Evolutionary conservation across 2,329 filamentous ascomycete genomes (phyloP), one percentile per base, ranked within the genome.

Genomic region (Diatrype stigma): DNA sequence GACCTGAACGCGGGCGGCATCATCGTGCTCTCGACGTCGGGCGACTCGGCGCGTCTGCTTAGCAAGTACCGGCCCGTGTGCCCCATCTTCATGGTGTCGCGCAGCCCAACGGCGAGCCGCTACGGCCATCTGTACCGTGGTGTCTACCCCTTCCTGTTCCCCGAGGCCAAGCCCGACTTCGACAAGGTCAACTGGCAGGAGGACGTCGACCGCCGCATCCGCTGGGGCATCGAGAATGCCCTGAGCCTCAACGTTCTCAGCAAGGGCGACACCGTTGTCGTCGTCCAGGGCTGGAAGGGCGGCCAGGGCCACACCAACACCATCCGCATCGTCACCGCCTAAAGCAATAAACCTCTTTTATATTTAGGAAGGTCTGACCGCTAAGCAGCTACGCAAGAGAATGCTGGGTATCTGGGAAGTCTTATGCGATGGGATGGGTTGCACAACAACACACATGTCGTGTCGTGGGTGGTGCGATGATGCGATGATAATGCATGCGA

Each of bases 51-150:
- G 54, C 91, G 94, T 66, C 86, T 97, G 56, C 81, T 97, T 61
- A 96, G 93, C 78, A 99, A 99, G 80, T 99, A 96, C 80, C 89
- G 94, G 67, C 94, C 94, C 47, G 92, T 97, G 58, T 97, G 93
- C 84, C 94, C 94, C 63, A 96, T 99, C 77, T 93, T 99, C 80
- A 97, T 97, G 93, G 89, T 99, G 58, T 96, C 93, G 59, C 87
- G 94, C 65, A 96, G 88, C 71, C 75, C 84, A 46, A 84, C 82
- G 59, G 90, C 94, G 48, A 88, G 91, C 54, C 83, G 94, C 74
- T 97, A 94, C 74, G 88, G 85, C 60, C 94, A 99, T 73, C 76
- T 99, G 71, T 97, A 96, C 79, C 93, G 94, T 69, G 94, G 94
- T 64, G 93, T 99, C 56, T 99, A 96, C 71, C 94, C 94, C 52